Evolutionary conservation across 495 filamentous ascomycete species (phyloP), one percentile per base, ranked within the genome.

Genomic region (Penicillium soppii): DNA sequence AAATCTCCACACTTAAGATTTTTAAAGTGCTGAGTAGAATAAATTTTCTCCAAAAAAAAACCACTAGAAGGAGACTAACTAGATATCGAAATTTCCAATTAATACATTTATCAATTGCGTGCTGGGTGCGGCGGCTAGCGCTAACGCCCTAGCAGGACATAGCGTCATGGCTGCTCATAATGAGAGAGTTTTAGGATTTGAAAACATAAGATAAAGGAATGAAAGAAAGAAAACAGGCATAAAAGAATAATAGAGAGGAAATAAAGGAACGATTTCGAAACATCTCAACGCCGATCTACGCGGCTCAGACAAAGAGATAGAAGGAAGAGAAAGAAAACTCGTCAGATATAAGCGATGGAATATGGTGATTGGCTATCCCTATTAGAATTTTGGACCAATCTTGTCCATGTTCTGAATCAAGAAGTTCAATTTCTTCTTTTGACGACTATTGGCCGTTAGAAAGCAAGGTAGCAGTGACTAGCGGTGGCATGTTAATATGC

Each of bases 81-180:
- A 32, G 13, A 32, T 32, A 32, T 12, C 29, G 29, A 40, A 9
- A 40, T 40, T 19, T 22, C 19, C 21, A 19, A 29, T 49, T 26
- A 52, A 32, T 32, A 12, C 13, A 32, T 32, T 32, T 32, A 10
- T 12, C 10, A 3, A 7, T 51, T 51, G 27, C 29, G 47, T 47
- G 41, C 38, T 20, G 42, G 40, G 41, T 56, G 40, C 52, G 61
- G 61, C 61, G 61, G 56, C 61, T 65, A 65, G 62, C 61, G 57
- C 57, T 63, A 58, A 58, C 29, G 57, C 49, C n/a, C 21, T 41
- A 33, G 57, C 20, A 51, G 40, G 39, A 33, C 53, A 53, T 43
- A 40, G 50, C 52, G 37, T 54, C 23, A 27, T 26, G 43, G 6
- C 35, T 37, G 13, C 12, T 4, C 27, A 37, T 32, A 37, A 39